A percentile compares a stretch with the other conserved stretches of the same genome.
phyloP scores from a whole-genome alignment of 176 grass and related monocot genomes.

The Aegilops speltoides region DNA sequence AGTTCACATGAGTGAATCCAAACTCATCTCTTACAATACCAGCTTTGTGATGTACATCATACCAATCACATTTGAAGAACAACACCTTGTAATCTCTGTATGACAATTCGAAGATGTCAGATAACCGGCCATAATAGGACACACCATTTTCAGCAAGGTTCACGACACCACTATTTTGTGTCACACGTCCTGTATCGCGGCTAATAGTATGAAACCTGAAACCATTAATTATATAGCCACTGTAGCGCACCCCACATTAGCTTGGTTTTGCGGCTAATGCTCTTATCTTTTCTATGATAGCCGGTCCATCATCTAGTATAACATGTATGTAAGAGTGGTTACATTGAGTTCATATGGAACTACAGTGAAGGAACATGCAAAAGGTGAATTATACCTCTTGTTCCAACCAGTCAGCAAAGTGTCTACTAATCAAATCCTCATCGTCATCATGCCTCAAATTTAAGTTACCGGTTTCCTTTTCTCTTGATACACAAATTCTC shows the following conservation, averaged over 20 bases:
- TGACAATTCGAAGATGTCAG: not conserved
- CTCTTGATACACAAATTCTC: not conserved
- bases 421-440: not conserved
- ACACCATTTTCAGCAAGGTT: not conserved
- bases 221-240: not conserved
- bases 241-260: not conserved
- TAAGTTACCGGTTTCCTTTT: not conserved
- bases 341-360: not conserved
- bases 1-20: not conserved
- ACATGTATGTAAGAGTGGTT: not conserved
- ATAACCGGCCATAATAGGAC: not conserved
- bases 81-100: not conserved
- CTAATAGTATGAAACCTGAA: not conserved
- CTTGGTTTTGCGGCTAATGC: slow-evolving; percentile 5
- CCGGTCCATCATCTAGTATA: not conserved
- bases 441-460: not conserved
- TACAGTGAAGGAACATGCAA: not conserved
- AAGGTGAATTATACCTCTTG: not conserved
- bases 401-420: not conserved
- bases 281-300: not conserved
- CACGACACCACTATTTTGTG: not conserved
- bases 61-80: not conserved
- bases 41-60: slow-evolving; percentile 15
- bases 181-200: not conserved
- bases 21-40: not conserved